Base-by-base conservation (phyloP, 139 green algal species). In the Pleodorina starrii region DNA sequence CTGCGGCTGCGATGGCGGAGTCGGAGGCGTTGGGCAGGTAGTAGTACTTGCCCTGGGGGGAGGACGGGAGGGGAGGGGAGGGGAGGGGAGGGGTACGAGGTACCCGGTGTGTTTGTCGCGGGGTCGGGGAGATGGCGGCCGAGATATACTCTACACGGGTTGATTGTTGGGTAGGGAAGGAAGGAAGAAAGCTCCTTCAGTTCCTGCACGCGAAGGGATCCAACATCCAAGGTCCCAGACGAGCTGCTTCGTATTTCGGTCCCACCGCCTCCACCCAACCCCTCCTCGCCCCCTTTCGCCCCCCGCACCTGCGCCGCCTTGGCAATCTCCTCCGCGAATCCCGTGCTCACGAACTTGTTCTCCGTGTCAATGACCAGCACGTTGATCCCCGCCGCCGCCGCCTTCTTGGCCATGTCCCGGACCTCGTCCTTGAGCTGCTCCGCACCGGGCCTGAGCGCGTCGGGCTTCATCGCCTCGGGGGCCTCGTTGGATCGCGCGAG, bases 361-460 rank as follows among this genome's bases (percentile, higher is more conserved):
- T 99, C 98, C 35, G 97, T 99, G 95, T 99, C 98, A 77, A 99
- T 99, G 54, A 99, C 98, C 75, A 99, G 94, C 91, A 99, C 90
- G 84, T 98, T 93, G 86, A 99, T 92, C 83, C 95, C 95, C 5
- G 94, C 92, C 16, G 78, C 91, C 50, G 44, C 74, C 16, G 96
- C 77, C 92, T 97, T 97, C 91, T 96, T 97, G 48, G 98, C 95
- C 96, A 99, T 99, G 93, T 99, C 98, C 4, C 96, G 92, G 29
- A 99, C 95, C 93, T 98, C 93, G 2, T 92, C 90, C 87, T 94
- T 89, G 77, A 96, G 93, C 77, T 94, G 73, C 1, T 97, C 92
- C n/a, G 89, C 71, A n/a, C 84, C 85, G 42, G 95, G 95, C 89
- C 96, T 97, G 73, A 93, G 93, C 5, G 97, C 97, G 50, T 98